These are phyloP conservation scores for Lycium ferocissimum DNA, from an alignment of 257 asterid species.

Conservation along the genomic window DNA sequence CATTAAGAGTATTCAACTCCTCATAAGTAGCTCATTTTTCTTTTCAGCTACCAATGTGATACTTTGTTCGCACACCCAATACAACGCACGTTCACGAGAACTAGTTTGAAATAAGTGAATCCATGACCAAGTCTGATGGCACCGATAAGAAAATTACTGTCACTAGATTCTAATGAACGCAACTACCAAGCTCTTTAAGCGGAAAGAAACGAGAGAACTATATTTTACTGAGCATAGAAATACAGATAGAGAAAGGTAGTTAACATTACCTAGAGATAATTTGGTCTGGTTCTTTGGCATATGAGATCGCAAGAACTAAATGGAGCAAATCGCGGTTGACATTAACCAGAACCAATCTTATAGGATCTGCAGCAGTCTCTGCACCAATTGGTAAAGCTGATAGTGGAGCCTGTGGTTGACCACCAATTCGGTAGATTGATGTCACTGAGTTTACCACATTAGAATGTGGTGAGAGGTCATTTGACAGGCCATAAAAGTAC, in stretches of 20 bases:
- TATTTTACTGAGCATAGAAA: neutral
- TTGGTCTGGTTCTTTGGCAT: slow-evolving; percentile 86
- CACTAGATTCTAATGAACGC: no score
- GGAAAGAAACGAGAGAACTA: no score
- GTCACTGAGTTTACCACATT: slow-evolving; percentile 72
- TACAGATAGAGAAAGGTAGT: slow-evolving; percentile 4
- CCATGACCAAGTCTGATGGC: no score
- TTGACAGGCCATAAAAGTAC: slow-evolving; percentile 87
- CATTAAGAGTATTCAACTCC: no score
- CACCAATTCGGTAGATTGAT: slow-evolving; percentile 82
- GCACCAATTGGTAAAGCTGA: slow-evolving; percentile 98
- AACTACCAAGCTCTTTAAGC: no score
- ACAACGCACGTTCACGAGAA: no score
- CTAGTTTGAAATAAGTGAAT: no score
- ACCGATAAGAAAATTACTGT: no score
- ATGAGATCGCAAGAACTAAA: slow-evolving; percentile 90
- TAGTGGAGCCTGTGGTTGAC: slow-evolving; percentile 98
- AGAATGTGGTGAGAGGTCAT: slow-evolving; percentile 97
- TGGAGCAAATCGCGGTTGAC: slow-evolving; percentile 79
- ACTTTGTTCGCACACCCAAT: no score
- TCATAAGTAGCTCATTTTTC: no score
- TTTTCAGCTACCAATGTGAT: no score
- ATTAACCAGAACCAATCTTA: slow-evolving; percentile 70
- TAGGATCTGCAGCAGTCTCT: slow-evolving; percentile 89
- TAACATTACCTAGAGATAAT: slow-evolving; percentile 75